Evolutionary conservation across 1,139 yeast genomes (phyloP), one percentile per base, ranked within the genome.

Genomic region (Kurtzmaniella quercitrusa): DNA sequence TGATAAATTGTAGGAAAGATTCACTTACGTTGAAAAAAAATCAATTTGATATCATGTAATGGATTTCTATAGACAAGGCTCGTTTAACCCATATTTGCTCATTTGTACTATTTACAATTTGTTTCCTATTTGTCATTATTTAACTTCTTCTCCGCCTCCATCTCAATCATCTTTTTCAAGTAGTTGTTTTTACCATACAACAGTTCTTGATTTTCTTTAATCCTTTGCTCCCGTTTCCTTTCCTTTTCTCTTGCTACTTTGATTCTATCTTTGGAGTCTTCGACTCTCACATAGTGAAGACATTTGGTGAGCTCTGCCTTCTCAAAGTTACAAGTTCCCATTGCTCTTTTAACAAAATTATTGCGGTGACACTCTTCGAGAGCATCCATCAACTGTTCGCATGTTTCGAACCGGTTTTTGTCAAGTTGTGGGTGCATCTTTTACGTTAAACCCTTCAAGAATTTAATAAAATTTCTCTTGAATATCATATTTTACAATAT

Each of bases 281-380:
- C 80, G 28, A 82, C 60, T 59, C 97, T 76, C 14, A 94, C 86
- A 46, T 78, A 79, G 56, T 88, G 94, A 35, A 93, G 71, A 63
- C 98, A 93, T 57, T 79, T 70, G 38, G 84, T 65, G 40, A 93
- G 71, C 46, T 86, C 91, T 48, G 86, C 88, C 57, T 89, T 89
- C 54, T 85, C 84, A 47, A 82, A 82, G 62, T 88, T 88, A 65
- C 98, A 93, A 50, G 79, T 70, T 33, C 98, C 98, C 51, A 88
- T 68, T n/a, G 88, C 82, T 57, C 86, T 80, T 54, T 79, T 76
- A 49, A 86, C 55, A 52, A 83, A 85, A 46, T 83, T 86, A 47
- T 76, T 78, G 47, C 80, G 74, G 57, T 91, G 97, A 60, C 98
- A 93, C 58, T 87, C 84, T 57, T 91, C 96, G 12, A 93, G 75